Conservation (phyloP, 495 filamentous ascomycete genomes). For the Hypoxylon lenormandii region DNA sequence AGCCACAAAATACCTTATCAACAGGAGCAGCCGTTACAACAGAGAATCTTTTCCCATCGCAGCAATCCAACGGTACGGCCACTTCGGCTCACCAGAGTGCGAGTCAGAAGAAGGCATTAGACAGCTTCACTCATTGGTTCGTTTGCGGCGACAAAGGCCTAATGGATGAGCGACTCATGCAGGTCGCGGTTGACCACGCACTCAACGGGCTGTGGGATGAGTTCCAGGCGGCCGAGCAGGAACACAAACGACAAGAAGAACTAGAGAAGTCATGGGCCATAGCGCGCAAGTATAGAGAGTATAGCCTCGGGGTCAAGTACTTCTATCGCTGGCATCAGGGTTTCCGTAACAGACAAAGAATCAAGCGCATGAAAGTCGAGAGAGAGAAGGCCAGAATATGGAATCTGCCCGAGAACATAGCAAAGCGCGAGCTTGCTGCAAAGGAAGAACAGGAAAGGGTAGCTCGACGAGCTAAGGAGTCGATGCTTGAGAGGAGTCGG, state of each 20-base stretch:
- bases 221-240: constrained; percentile 54
- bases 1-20: constrained; percentile 4
- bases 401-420: constrained; percentile 44
- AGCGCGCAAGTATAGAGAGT: constrained; percentile 55
- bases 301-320: constrained; percentile 61
- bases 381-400: constrained; percentile 53
- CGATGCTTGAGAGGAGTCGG: constrained; percentile 32
- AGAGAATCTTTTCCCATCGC: background rate
- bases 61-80: background rate
- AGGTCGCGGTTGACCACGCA: constrained; percentile 53
- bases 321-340: constrained; percentile 62
- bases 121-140: constrained; percentile 61
- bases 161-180: constrained; percentile 53
- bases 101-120: constrained; percentile 50
- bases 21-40: background rate
- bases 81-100: background rate
- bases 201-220: constrained; percentile 49
- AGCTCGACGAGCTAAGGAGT: constrained; percentile 41
- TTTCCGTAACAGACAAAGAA: constrained; percentile 54
- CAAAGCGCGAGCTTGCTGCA: constrained; percentile 46
- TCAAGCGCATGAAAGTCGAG: constrained; percentile 49
- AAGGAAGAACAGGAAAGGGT: constrained; percentile 40
- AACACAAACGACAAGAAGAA: constrained; percentile 55
- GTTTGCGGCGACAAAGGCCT: constrained; percentile 60
- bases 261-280: constrained; percentile 55